A percentile compares a stretch with the other conserved stretches of the same genome.
Conservation (phyloP, 306 rosid species). For the Quercus cerris region DNA sequence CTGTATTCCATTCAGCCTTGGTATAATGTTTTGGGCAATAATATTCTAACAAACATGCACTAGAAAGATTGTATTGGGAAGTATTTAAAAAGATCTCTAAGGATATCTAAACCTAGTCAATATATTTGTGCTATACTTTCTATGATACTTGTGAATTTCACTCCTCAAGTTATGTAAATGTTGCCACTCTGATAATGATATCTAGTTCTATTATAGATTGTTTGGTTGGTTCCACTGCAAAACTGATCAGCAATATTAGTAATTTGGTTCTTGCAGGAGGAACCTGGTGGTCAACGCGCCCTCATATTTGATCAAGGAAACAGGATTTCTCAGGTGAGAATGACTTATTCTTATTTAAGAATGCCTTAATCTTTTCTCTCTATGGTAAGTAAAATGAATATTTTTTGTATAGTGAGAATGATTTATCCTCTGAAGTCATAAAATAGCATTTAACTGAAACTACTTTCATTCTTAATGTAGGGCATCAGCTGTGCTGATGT, state of each 20-base stretch:
- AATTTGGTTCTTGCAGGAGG: constrained; percentile 56
- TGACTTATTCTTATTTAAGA: constrained; percentile 3
- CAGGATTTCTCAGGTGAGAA: constrained; percentile 83
- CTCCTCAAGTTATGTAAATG: neutral
- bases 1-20: no score
- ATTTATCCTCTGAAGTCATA: neutral
- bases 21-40: no score
- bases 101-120: no score
- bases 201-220: neutral
- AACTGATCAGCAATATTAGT: neutral
- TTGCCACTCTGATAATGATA: neutral
- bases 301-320: constrained; percentile 94
- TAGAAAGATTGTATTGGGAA: neutral
- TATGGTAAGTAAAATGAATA: neutral
- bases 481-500: constrained; percentile 99
- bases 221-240: neutral
- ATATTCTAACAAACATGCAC: neutral
- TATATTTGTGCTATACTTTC: neutral
- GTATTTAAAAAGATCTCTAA: neutral
- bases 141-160: neutral
- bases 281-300: constrained; percentile 98
- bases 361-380: neutral
- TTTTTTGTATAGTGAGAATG: neutral
- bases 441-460: neutral
- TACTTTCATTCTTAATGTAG: constrained; percentile 28